Evolutionary conservation across 225 moss, liverwort and hornwort genomes (phyloP).

Genomic region (Sphagnum tenellum): DNA sequence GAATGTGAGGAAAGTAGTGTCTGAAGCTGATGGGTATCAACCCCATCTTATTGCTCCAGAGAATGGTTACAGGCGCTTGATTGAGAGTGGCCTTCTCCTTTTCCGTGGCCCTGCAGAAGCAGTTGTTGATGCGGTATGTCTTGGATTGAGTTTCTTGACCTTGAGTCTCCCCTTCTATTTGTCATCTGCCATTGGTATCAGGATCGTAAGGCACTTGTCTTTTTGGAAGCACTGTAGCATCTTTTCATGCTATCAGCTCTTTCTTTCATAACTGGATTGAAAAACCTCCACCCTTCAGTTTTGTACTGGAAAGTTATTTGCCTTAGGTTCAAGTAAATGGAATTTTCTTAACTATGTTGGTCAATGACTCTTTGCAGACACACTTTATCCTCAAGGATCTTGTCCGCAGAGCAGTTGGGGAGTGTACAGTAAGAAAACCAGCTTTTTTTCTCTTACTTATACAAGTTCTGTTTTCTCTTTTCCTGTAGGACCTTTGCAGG

Average conservation of each 20-base stretch:
- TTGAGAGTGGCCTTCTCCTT: constrained; percentile 2
- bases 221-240: no score
- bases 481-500: no score
- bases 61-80: constrained; percentile 6
- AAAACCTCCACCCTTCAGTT: no score
- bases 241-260: no score
- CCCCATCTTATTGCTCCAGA: constrained; percentile 6
- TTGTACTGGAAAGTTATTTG: no score
- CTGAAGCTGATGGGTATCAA: constrained; percentile 3
- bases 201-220: no score
- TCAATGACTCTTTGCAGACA: neutral
- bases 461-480: no score
- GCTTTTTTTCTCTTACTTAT: no score
- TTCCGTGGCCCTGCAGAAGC: constrained; percentile 5
- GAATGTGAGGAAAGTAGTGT: constrained; percentile 4
- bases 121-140: constrained; percentile 1
- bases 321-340: no score
- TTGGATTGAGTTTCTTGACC: no score
- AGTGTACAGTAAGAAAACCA: constrained; percentile 1
- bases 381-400: constrained; percentile 1
- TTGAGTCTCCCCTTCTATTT: neutral
- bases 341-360: no score
- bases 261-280: no score
- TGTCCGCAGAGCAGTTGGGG: neutral
- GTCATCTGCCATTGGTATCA: neutral